These are phyloP conservation scores for Metschnikowia borealis DNA, from an alignment of 805 yeast genomes.

Conservation along the genomic window DNA sequence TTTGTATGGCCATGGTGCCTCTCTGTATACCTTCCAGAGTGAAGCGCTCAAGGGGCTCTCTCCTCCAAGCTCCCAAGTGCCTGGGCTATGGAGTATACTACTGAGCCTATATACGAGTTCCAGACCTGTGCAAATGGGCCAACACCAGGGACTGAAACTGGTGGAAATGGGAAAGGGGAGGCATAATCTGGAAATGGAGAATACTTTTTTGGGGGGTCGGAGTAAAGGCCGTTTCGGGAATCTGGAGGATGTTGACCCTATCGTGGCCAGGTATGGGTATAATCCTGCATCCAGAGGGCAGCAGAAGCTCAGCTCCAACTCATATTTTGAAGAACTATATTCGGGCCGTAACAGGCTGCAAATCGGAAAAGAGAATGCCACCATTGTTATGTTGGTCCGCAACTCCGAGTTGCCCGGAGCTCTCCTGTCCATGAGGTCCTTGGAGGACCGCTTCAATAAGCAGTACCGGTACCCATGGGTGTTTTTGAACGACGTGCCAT, in stretches of 20 bases:
- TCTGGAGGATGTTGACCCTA: neutral
- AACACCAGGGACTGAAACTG: too few species aligned
- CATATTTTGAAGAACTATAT: slow-evolving; percentile 13
- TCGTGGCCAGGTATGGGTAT: slow-evolving; percentile 8
- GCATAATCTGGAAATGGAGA: neutral
- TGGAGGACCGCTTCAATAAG: slow-evolving; percentile 41
- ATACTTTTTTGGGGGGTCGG: too few species aligned
- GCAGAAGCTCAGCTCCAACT: slow-evolving; percentile 17
- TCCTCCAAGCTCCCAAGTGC: neutral
- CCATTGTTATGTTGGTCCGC: slow-evolving; percentile 81
- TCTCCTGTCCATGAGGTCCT: slow-evolving; percentile 41
- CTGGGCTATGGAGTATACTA: too few species aligned
- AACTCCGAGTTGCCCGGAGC: slow-evolving; percentile 78
- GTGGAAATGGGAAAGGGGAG: too few species aligned
- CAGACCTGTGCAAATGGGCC: too few species aligned
- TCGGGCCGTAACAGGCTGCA: slow-evolving; percentile 31
- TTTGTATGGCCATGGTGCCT: neutral
- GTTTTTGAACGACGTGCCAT: slow-evolving; percentile 42
- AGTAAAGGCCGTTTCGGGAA: too few species aligned
- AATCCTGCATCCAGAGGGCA: slow-evolving; percentile 14
- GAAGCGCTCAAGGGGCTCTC: neutral
- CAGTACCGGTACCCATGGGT: slow-evolving; percentile 43
- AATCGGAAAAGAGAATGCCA: slow-evolving; percentile 70
- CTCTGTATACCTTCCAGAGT: neutral
- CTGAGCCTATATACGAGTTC: too few species aligned